Conservation (phyloP, 2,329 filamentous ascomycete species). For the Clarireedia monteithiana region DNA sequence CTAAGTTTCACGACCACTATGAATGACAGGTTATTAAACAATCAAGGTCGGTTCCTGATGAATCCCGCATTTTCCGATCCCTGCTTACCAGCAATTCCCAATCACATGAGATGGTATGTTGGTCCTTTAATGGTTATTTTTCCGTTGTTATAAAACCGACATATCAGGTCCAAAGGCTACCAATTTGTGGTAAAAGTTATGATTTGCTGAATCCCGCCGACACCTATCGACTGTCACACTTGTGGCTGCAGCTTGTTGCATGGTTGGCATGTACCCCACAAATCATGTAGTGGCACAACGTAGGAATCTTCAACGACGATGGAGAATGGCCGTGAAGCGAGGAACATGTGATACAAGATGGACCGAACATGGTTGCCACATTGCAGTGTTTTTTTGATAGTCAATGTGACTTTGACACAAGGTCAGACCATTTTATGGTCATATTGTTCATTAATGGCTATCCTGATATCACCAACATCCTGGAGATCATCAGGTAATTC, state of each 20-base stretch:
- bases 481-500: no score
- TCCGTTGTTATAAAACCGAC: not conserved
- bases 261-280: not conserved
- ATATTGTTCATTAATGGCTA: conserved; percentile 2
- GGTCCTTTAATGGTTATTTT: not conserved
- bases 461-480: not conserved
- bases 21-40: not conserved
- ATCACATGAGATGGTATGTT: conserved; percentile 1
- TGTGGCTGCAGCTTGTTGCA: not conserved
- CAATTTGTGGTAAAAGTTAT: not conserved
- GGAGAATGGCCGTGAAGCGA: no score
- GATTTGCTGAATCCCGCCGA: not conserved
- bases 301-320: no score
- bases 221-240: not conserved
- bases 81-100: not conserved
- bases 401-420: not conserved
- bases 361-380: not conserved
- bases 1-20: not conserved
- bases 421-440: not conserved
- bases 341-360: no score
- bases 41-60: not conserved
- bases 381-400: not conserved
- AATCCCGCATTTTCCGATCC: conserved; percentile 1
- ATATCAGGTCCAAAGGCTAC: not conserved
- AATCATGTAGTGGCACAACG: not conserved